These are phyloP conservation scores for Cryptomeria japonica DNA, from an alignment of 75 land plant genomes.

Conservation along the genomic window DNA sequence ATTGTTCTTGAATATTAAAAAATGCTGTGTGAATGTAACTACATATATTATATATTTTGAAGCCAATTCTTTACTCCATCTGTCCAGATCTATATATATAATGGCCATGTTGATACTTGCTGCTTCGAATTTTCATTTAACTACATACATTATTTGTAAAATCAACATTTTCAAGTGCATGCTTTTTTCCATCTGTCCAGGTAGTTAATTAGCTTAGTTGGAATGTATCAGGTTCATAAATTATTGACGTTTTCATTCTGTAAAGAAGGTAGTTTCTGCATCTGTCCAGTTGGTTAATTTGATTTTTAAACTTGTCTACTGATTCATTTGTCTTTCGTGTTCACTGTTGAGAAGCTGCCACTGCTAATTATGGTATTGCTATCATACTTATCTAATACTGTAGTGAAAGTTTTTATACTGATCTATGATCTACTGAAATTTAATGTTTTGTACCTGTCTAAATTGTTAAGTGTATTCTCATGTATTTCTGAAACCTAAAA, in stretches of 20 bases:
- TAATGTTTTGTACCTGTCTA: not conserved
- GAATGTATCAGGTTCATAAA: not conserved
- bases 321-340: not conserved
- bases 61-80: not conserved
- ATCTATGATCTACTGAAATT: not conserved
- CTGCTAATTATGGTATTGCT: not conserved
- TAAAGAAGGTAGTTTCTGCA: not conserved
- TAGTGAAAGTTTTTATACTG: not conserved
- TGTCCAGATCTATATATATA: no score
- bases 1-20: not conserved
- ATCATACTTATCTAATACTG: not conserved
- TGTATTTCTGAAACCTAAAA: not conserved
- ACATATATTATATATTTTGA: not conserved
- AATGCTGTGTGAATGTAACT: not conserved
- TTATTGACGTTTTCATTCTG: not conserved
- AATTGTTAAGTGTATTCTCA: not conserved
- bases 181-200: not conserved
- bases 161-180: not conserved
- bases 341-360: not conserved
- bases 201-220: not conserved
- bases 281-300: not conserved
- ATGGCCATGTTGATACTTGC: not conserved
- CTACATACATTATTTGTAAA: not conserved
- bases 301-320: not conserved
- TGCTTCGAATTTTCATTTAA: not conserved